Evolutionary conservation across 495 filamentous ascomycete genomes (phyloP).

Genomic region (Tetracladium marchalianum): DNA sequence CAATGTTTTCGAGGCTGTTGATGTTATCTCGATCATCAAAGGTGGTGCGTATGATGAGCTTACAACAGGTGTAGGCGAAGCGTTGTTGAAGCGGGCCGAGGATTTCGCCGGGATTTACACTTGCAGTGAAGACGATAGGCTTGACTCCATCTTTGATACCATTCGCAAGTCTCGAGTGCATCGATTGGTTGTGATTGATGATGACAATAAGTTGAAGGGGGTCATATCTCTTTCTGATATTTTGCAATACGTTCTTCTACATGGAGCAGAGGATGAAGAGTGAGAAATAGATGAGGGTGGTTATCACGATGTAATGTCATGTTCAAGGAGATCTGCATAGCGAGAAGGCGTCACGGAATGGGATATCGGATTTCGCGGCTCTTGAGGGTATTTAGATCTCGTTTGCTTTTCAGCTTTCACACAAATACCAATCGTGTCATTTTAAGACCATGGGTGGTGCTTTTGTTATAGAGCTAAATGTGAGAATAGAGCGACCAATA

Average conservation of each 20-base stretch:
- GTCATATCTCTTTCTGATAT: conserved; percentile 95
- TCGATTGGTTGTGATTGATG: conserved; percentile 84
- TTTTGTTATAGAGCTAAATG: not conserved
- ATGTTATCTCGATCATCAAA: conserved; percentile 93
- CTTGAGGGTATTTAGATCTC: conserved; percentile 16
- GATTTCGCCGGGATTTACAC: conserved; percentile 97
- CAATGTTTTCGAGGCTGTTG: conserved; percentile 96
- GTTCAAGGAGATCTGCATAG: conserved; percentile 19
- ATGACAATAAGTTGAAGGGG: conserved; percentile 73
- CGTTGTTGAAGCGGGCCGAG: conserved; percentile 74
- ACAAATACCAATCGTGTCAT: conserved; percentile 16
- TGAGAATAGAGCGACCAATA: no score
- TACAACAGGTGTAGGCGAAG: conserved; percentile 78
- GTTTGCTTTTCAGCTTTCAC: conserved; percentile 3
- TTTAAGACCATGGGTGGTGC: not conserved
- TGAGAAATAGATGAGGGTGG: conserved; percentile 6
- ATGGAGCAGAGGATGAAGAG: conserved; percentile 60
- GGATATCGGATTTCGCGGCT: conserved; percentile 9
- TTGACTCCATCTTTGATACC: conserved; percentile 95
- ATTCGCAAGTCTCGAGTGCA: conserved; percentile 92
- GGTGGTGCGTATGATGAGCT: conserved; percentile 89
- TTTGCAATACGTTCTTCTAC: conserved; percentile 84
- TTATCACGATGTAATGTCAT: conserved; percentile 9
- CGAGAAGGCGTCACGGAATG: conserved; percentile 16
- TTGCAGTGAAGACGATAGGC: conserved; percentile 79